Evolutionary conservation across 2,329 filamentous ascomycete genomes (phyloP).

Genomic region (Tolypocladium paradoxum): DNA sequence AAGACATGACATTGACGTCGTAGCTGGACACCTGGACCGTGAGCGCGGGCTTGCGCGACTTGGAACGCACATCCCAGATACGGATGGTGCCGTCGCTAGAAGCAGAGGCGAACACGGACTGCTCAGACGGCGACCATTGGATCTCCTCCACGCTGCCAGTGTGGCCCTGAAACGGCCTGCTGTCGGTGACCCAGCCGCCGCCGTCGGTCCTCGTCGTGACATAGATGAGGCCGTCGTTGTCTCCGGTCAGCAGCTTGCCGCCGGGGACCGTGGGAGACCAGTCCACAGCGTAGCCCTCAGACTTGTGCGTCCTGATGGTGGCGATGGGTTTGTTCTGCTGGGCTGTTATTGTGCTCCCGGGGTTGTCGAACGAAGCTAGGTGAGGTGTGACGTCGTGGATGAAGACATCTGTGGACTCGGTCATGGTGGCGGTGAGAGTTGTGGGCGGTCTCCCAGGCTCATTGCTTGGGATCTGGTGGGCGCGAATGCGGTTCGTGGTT

Average conservation of each 20-base stretch:
- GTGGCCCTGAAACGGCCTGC: slow-evolving; percentile 74
- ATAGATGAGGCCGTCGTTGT: slow-evolving; percentile 84
- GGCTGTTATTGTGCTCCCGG: slow-evolving; percentile 67
- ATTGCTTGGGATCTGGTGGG: slow-evolving; percentile 65
- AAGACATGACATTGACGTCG: slow-evolving; percentile 94
- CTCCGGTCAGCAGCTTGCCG: slow-evolving; percentile 83
- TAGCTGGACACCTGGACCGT: slow-evolving; percentile 72
- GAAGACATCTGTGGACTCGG: slow-evolving; percentile 76
- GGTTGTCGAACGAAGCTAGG: slow-evolving; percentile 79
- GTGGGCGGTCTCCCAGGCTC: slow-evolving; percentile 63
- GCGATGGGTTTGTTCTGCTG: slow-evolving; percentile 81
- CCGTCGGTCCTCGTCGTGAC: slow-evolving; percentile 76
- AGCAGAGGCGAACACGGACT: slow-evolving; percentile 87
- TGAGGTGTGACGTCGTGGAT: slow-evolving; percentile 94
- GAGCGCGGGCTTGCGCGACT: slow-evolving; percentile 78
- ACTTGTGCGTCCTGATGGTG: slow-evolving; percentile 82
- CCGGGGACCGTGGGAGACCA: slow-evolving; percentile 73
- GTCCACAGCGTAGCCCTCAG: slow-evolving; percentile 92
- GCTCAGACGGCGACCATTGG: slow-evolving; percentile 91
- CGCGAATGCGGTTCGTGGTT: slow-evolving; percentile 88
- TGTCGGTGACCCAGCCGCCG: slow-evolving; percentile 83
- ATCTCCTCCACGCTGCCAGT: slow-evolving; percentile 81
- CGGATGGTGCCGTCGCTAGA: slow-evolving; percentile 91
- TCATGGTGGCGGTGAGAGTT: slow-evolving; percentile 84
- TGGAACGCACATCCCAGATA: slow-evolving; percentile 90